phyloP scores from a whole-genome alignment of 768 basidiomycete species.

The Gymnopilus dilepis region DNA sequence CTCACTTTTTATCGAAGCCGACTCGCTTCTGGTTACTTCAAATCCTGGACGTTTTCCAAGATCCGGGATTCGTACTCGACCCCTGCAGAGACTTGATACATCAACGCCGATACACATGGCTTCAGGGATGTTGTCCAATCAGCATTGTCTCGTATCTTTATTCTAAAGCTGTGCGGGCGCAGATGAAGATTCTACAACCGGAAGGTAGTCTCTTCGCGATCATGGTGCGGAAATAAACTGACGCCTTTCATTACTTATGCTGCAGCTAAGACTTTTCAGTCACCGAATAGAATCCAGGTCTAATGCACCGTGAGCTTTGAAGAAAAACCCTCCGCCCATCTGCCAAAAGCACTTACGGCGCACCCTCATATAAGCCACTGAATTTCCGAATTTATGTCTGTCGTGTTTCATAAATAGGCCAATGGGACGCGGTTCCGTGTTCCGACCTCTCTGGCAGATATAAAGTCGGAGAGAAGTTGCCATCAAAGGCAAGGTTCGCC shows the following conservation, averaged over 20 bases:
- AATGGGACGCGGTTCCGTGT: background rate
- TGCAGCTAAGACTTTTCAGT: background rate
- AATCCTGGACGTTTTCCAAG: background rate
- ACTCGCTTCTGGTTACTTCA: too few relatives aligned
- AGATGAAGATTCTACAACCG: background rate
- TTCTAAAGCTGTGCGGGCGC: background rate
- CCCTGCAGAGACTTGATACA: constrained; percentile 4
- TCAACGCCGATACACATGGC: constrained; percentile 1
- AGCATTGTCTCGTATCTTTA: background rate
- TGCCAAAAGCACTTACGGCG: constrained; percentile 8
- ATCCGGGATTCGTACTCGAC: background rate
- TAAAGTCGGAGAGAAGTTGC: constrained; percentile 8
- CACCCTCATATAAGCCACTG: background rate
- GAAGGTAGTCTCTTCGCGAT: too few relatives aligned
- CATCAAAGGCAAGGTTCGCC: constrained; percentile 4
- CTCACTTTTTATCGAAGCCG: too few relatives aligned
- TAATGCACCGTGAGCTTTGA: background rate
- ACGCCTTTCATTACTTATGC: background rate
- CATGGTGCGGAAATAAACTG: background rate
- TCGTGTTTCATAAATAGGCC: constrained; percentile 8
- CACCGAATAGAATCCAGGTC: background rate
- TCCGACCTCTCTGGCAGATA: background rate
- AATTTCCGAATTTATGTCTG: constrained; percentile 1
- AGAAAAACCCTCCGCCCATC: constrained; percentile 9
- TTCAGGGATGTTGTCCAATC: background rate